Evolutionary conservation across 1,284 basidiomycete species (phyloP).

Genomic region (Phenoliferia sp.): DNA sequence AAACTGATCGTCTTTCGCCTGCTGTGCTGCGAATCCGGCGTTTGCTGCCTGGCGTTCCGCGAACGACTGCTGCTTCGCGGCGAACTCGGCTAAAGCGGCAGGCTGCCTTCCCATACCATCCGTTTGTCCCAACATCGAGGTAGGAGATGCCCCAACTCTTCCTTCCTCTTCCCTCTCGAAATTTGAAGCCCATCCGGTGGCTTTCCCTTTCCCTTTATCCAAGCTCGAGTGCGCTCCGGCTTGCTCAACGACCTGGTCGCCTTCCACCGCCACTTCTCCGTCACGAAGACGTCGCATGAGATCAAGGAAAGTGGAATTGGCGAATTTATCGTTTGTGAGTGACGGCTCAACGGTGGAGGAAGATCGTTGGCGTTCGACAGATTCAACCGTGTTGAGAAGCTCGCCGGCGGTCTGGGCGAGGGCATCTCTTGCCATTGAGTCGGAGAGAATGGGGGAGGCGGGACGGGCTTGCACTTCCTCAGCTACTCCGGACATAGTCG

Average conservation of each 20-base stretch:
- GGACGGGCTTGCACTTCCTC: background rate
- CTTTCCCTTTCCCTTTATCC: conserved; percentile 36
- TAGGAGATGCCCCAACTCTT: conserved; percentile 33
- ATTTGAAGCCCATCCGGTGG: conserved; percentile 40
- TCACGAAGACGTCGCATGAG: conserved; percentile 83
- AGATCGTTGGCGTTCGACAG: conserved; percentile 12
- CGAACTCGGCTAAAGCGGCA: conserved; percentile 13
- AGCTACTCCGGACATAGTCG: background rate
- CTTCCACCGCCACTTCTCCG: conserved; percentile 74
- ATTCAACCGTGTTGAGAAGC: conserved; percentile 41
- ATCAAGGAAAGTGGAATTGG: conserved; percentile 78
- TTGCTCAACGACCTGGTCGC: conserved; percentile 65
- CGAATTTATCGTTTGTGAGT: conserved; percentile 68
- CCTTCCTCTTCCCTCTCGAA: conserved; percentile 39
- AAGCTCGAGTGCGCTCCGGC: conserved; percentile 40
- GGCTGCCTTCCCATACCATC: background rate
- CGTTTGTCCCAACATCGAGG: conserved; percentile 30
- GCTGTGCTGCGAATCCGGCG: conserved; percentile 5
- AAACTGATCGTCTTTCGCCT: conserved; percentile 14
- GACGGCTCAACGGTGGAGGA: conserved; percentile 47
- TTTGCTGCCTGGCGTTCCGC: conserved; percentile 47
- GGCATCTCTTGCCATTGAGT: conserved; percentile 35
- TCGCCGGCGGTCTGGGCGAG: conserved; percentile 43
- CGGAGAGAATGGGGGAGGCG: conserved; percentile 10
- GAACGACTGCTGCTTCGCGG: conserved; percentile 38